These are phyloP conservation scores for Gremmenia infestans DNA, from an alignment of 2,329 filamentous ascomycete genomes.

Conservation along the genomic window DNA sequence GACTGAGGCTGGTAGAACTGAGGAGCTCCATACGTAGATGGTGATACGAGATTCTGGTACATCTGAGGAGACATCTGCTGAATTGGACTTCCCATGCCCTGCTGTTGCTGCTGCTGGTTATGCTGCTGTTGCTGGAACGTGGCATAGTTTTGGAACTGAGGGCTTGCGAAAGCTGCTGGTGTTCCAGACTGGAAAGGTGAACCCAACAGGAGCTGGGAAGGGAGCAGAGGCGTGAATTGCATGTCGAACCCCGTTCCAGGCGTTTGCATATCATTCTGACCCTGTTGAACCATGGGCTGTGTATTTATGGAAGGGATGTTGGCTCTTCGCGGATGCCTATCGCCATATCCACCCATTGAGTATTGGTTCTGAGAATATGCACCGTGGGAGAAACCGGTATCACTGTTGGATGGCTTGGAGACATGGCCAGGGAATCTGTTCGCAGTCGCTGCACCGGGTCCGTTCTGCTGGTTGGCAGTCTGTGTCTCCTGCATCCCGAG, in stretches of 20 bases:
- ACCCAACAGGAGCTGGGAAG: constrained; percentile 88
- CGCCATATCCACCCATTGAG: constrained; percentile 70
- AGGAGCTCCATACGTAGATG: constrained; percentile 74
- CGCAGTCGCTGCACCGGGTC: constrained; percentile 48
- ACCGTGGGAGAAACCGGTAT: constrained; percentile 88
- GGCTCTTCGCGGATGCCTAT: constrained; percentile 75
- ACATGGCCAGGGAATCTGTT: constrained; percentile 64
- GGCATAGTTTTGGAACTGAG: constrained; percentile 83
- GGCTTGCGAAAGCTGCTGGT: constrained; percentile 81
- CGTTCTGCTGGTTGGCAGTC: constrained; percentile 54
- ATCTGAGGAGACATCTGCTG: constrained; percentile 77
- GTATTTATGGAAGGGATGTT: constrained; percentile 95
- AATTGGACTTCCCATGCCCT: constrained; percentile 66
- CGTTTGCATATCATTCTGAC: constrained; percentile 69
- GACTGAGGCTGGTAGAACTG: constrained; percentile 85
- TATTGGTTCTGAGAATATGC: constrained; percentile 81
- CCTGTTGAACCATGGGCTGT: constrained; percentile 52
- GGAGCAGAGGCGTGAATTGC: constrained; percentile 95
- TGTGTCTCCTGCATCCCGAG: constrained; percentile 90
- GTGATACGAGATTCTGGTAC: constrained; percentile 81
- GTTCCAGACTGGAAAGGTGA: constrained; percentile 96
- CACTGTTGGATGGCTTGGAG: constrained; percentile 76
- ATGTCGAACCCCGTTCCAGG: constrained; percentile 91
- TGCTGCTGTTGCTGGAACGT: constrained; percentile 65
- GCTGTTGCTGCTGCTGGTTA: constrained; percentile 49